These are phyloP conservation scores for Pisolithus tinctorius DNA, from an alignment of 768 basidiomycete species.

Conservation along the genomic window DNA sequence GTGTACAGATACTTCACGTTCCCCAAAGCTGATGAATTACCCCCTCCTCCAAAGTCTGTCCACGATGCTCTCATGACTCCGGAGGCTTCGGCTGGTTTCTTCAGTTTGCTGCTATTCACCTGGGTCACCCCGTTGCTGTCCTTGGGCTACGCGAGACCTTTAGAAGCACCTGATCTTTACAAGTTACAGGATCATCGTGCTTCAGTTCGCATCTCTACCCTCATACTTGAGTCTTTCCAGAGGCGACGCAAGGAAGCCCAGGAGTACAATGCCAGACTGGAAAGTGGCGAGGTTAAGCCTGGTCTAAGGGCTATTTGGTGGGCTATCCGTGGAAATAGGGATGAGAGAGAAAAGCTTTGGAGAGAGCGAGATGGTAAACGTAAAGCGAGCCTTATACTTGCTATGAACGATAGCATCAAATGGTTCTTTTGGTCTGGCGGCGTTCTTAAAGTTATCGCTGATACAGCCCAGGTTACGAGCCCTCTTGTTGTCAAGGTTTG, in stretches of 20 bases:
- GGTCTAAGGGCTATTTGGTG: constrained; percentile 51
- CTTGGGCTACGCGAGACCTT: constrained; percentile 73
- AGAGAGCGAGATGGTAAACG: constrained; percentile 55
- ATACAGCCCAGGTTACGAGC: constrained; percentile 66
- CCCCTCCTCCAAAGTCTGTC: constrained; percentile 44
- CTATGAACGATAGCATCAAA: constrained; percentile 71
- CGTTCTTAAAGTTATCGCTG: constrained; percentile 50
- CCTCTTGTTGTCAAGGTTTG: constrained; percentile 76
- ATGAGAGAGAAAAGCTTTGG: constrained; percentile 57
- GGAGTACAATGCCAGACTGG: constrained; percentile 66
- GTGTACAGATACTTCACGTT: constrained; percentile 7
- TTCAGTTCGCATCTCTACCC: constrained; percentile 52
- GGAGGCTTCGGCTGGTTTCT: constrained; percentile 56
- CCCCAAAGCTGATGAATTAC: constrained; percentile 13
- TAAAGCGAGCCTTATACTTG: constrained; percentile 55
- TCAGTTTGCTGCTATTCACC: constrained; percentile 55
- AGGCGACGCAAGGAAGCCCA: constrained; percentile 47
- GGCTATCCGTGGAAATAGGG: constrained; percentile 42
- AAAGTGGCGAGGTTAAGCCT: constrained; percentile 56
- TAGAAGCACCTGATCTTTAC: constrained; percentile 78
- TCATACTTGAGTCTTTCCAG: constrained; percentile 61
- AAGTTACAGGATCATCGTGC: constrained; percentile 60
- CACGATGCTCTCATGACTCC: constrained; percentile 59
- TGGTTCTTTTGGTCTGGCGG: constrained; percentile 78
- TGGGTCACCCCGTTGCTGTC: constrained; percentile 72